Evolutionary conservation across 441 rosid genomes (phyloP).

Genomic region (Pelargonium myrrhifolium): DNA sequence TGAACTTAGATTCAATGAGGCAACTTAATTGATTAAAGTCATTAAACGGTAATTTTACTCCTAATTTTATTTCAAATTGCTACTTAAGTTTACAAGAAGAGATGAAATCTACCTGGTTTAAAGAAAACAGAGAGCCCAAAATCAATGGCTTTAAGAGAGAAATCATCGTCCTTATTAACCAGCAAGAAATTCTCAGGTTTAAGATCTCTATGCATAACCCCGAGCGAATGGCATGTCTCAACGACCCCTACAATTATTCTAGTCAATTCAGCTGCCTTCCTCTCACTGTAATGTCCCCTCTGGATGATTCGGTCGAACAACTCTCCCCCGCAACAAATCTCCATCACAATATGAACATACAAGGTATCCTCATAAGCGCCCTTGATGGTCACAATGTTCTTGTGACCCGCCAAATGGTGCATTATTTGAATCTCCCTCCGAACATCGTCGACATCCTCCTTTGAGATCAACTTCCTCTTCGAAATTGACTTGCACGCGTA

Average conservation of each 20-base stretch:
- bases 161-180: conserved; percentile 56
- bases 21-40: not conserved
- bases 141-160: conserved; percentile 74
- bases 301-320: conserved; percentile 86
- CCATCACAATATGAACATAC: conserved; percentile 88
- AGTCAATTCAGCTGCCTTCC: conserved; percentile 80
- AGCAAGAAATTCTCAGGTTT: conserved; percentile 97
- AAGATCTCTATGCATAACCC: conserved; percentile 93
- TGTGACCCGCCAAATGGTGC: conserved; percentile 92
- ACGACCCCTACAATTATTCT: conserved; percentile 76
- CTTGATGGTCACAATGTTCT: conserved; percentile 70
- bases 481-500: conserved; percentile 82
- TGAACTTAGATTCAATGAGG: not conserved
- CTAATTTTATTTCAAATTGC: not conserved
- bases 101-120: conserved; percentile 52
- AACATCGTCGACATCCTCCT: conserved; percentile 83
- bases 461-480: conserved; percentile 66
- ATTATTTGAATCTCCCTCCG: conserved; percentile 94
- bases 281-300: conserved; percentile 81
- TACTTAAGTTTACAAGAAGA: not conserved
- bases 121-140: conserved; percentile 94
- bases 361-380: conserved; percentile 87
- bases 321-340: conserved; percentile 90
- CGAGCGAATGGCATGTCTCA: conserved; percentile 86
- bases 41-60: not conserved